Evolutionary conservation across 805 yeast genomes (phyloP), one percentile per base, ranked within the genome.

Genomic region (Metahyphopichia silvanorum): DNA sequence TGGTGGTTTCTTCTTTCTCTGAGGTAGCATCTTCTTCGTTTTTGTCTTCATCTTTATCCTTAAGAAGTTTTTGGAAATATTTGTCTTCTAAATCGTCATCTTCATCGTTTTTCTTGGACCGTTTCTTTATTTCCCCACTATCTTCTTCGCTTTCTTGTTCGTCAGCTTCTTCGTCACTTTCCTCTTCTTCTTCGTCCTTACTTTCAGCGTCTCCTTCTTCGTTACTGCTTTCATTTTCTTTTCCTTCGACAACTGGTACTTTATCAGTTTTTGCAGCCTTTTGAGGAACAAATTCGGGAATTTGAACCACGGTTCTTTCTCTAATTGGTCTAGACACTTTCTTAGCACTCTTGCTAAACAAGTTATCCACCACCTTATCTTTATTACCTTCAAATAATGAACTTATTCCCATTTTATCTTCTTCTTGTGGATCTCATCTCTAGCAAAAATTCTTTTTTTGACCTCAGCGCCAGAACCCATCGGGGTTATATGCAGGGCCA

Each of bases 81-180:
- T 59, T 63, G 6, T 66, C 70, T 55, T 80, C 86, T 27, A 78
- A 55, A 42, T 76, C 81, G 15, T 63, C 75, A 29, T 71, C 55
- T 16, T 57, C 69, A 17, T 61, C 70, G 16, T 49, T 49, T 28
- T 46, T 41, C 34, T n/a, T n/a, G n/a, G n/a, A n/a, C n/a, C n/a
- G n/a, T n/a, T n/a, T n/a, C n/a, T n/a, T n/a, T n/a, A n/a, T n/a
- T n/a, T n/a, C n/a, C n/a, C n/a, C n/a, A n/a, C n/a, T n/a, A 47
- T 46, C 32, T 45, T 47, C 32, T 34, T 40, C 35, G 41, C 49
- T 37, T 27, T 5, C 8, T 10, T 2, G 11, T 28, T 51, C 43
- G n/a, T 33, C 39, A 2, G 29, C 42, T 13, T 46, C 49, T 20
- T 40, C 38, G 25, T 27, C 40, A 31, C 31, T 40, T 16, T 44